Evolutionary conservation across 441 rosid species (phyloP).

Genomic region (Aleurites moluccanus): DNA sequence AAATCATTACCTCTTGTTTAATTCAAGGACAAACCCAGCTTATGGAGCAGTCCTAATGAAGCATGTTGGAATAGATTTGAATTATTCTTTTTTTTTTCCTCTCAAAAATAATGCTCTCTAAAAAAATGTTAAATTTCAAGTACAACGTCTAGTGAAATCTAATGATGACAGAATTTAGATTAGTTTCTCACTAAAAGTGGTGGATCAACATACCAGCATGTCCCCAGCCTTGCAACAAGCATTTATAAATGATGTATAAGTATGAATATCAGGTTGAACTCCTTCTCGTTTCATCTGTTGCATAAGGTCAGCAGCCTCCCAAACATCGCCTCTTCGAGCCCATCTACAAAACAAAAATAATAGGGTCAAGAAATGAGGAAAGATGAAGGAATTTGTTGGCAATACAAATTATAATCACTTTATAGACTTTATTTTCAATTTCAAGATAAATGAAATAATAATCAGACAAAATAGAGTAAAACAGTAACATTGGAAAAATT

Average conservation of each 20-base stretch:
- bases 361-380: slow-evolving; percentile 10
- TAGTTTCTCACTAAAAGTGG: neutral
- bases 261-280: slow-evolving; percentile 83
- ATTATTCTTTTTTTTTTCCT: neutral
- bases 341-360: slow-evolving; percentile 47
- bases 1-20: neutral
- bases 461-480: neutral
- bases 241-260: slow-evolving; percentile 90
- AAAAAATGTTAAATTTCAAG: neutral
- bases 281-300: slow-evolving; percentile 89
- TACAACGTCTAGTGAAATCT: neutral
- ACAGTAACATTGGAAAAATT: neutral
- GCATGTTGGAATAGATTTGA: neutral
- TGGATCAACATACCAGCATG: slow-evolving; percentile 58
- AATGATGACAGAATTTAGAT: slow-evolving; percentile 6
- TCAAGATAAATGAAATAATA: neutral
- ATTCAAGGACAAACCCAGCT: neutral
- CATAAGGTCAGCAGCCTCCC: slow-evolving; percentile 98
- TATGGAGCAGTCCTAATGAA: neutral
- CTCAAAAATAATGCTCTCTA: neutral
- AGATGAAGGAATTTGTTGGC: neutral
- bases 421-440: neutral
- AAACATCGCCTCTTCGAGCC: slow-evolving; percentile 98
- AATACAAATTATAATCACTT: neutral
- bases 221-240: slow-evolving; percentile 98